These are phyloP conservation scores for Coniochaeta sp. DNA, from an alignment of 2,329 filamentous ascomycete genomes.

Conservation along the genomic window DNA sequence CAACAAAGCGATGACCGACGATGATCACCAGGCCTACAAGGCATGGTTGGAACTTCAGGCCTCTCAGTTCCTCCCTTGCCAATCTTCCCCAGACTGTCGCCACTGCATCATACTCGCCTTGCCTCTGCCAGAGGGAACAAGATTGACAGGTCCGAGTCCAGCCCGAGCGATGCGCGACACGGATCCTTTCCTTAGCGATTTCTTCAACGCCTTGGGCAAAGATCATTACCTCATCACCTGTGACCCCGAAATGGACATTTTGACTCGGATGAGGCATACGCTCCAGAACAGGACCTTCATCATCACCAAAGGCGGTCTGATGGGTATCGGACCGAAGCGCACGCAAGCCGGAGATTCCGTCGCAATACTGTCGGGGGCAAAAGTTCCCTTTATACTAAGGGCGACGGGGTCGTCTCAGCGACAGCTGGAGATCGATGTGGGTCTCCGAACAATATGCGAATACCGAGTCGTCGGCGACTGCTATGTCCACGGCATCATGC, in stretches of 20 bases:
- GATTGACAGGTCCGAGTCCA: not conserved
- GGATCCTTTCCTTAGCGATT: not conserved
- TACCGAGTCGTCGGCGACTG: not conserved
- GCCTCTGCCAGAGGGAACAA: not conserved
- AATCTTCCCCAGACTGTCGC: not conserved
- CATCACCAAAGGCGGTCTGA: not conserved
- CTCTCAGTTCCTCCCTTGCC: not conserved
- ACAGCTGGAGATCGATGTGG: not conserved
- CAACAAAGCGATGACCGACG: not conserved
- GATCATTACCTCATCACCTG: not conserved
- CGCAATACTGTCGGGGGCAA: not conserved
- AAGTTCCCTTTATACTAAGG: not conserved
- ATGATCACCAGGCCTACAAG: not conserved
- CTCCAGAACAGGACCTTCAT: constrained; percentile 1
- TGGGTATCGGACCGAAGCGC: not conserved
- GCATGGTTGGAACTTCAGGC: not conserved
- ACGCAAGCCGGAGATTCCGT: not conserved
- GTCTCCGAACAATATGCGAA: not conserved
- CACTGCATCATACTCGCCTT: not conserved
- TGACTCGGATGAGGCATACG: not conserved
- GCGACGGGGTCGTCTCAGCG: not conserved
- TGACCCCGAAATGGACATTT: not conserved
- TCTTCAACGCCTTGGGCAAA: not conserved
- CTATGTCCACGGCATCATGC: not conserved
- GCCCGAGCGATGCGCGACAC: not conserved